Conservation (phyloP, 257 asterid species). For the Solanum tarijense region DNA sequence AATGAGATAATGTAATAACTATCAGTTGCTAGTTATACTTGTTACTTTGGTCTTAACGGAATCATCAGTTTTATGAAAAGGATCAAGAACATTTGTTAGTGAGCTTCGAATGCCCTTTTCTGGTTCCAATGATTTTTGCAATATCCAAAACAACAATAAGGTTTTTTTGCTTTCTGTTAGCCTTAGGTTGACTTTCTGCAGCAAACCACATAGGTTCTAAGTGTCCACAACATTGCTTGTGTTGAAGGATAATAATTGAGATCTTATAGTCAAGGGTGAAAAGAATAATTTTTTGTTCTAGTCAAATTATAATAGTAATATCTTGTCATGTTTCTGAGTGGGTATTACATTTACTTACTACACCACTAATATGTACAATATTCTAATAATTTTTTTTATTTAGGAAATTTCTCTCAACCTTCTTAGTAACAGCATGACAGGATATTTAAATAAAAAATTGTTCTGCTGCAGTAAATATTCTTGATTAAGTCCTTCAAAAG, state of each 20-base stretch:
- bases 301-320: not conserved
- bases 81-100: not conserved
- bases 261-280: not conserved
- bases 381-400: not conserved
- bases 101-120: not conserved
- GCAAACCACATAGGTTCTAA: not conserved
- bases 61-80: not conserved
- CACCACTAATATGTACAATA: not conserved
- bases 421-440: not conserved
- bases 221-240: not conserved
- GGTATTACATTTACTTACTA: not conserved
- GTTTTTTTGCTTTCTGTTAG: not conserved
- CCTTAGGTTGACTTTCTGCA: not conserved
- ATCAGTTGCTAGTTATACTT: not conserved
- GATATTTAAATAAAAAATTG: not conserved
- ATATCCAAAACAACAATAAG: slow-evolving; percentile 35
- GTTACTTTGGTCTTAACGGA: not conserved
- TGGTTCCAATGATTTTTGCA: slow-evolving; percentile 18
- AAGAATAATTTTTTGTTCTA: not conserved
- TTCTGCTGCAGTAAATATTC: not conserved
- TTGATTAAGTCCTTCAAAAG: not conserved
- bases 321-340: not conserved
- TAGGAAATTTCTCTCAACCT: not conserved
- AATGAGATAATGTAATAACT: not conserved
- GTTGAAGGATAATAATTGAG: not conserved